Evolutionary conservation across 345 rosid species (phyloP).

Genomic region (Melaleuca alternifolia): DNA sequence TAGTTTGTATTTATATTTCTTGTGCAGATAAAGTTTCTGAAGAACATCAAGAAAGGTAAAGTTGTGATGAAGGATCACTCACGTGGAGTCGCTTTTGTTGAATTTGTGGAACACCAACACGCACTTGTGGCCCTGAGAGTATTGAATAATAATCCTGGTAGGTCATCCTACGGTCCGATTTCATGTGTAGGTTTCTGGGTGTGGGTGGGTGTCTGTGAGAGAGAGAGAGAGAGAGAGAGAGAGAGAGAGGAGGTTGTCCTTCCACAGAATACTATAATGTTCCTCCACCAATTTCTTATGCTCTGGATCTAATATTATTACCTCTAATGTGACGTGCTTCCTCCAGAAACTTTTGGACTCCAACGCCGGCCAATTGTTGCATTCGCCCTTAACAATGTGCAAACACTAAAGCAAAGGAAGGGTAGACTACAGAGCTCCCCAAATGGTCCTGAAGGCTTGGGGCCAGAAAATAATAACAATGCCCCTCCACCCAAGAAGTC

Average conservation of each 20-base stretch:
- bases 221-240: not conserved
- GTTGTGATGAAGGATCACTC: conserved; percentile 54
- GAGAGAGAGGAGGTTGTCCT: not conserved
- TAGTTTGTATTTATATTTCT: not conserved
- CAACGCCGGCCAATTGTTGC: conserved; percentile 76
- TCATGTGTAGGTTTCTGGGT: not conserved
- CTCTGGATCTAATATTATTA: not conserved
- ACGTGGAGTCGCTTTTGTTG: conserved; percentile 84
- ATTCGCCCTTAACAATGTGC: conserved; percentile 78
- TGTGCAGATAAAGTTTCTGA: conserved; percentile 67
- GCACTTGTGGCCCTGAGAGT: conserved; percentile 92
- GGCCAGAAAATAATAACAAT: conserved; percentile 10
- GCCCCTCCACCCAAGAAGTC: conserved; percentile 10
- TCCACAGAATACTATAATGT: not conserved
- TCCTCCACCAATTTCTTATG: not conserved
- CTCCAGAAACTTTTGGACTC: conserved; percentile 68
- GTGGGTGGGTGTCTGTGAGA: no score
- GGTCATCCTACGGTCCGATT: not conserved
- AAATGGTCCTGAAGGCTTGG: conserved; percentile 6
- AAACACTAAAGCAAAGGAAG: conserved; percentile 55
- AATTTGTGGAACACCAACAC: conserved; percentile 77
- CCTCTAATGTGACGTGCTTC: not conserved
- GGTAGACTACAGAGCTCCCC: conserved; percentile 28
- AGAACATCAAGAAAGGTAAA: conserved; percentile 54
- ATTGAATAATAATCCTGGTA: conserved; percentile 90